phyloP scores from a whole-genome alignment of 495 filamentous ascomycete genomes.

The Aspergillus coremiiformis region DNA sequence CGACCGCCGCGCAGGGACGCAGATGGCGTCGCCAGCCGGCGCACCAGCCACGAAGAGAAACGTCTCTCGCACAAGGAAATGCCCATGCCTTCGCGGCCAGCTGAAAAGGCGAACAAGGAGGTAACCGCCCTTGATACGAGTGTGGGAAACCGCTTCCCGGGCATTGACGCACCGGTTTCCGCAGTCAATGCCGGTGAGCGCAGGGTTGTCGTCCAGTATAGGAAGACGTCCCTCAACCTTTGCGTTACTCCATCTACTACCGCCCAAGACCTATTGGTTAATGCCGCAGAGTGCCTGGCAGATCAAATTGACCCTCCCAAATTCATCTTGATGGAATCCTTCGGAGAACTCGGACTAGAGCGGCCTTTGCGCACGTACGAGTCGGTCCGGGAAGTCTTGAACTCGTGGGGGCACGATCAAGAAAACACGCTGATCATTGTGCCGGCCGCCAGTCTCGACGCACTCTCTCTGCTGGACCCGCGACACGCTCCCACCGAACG shows the following conservation, averaged over 20 bases:
- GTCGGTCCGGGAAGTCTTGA: conserved; percentile 77
- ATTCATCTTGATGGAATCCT: conserved; percentile 69
- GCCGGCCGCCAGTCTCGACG: conserved; percentile 38
- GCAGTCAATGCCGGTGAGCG: conserved; percentile 76
- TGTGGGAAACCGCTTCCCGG: conserved; percentile 48
- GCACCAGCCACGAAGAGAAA: conserved; percentile 12
- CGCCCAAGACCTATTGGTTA: conserved; percentile 59
- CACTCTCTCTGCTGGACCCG: conserved; percentile 42
- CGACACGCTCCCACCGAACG: conserved; percentile 48
- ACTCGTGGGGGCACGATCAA: conserved; percentile 78
- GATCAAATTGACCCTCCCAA: conserved; percentile 51
- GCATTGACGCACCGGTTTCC: conserved; percentile 73
- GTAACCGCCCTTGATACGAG: conserved; percentile 25
- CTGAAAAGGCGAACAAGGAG: conserved; percentile 11
- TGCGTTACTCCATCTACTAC: conserved; percentile 68
- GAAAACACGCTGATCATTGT: conserved; percentile 63
- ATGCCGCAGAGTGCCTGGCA: conserved; percentile 47
- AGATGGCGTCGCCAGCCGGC: conserved; percentile 8
- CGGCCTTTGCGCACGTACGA: conserved; percentile 82
- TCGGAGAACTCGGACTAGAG: conserved; percentile 67
- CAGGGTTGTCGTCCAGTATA: conserved; percentile 61
- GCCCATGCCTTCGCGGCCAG: conserved; percentile 18
- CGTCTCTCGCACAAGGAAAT: conserved; percentile 13
- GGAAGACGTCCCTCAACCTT: conserved; percentile 52
- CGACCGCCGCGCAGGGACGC: conserved; percentile 4